phyloP scores from a whole-genome alignment of 2,329 filamentous ascomycete species.

The Rhytidhysteron rufulum region DNA sequence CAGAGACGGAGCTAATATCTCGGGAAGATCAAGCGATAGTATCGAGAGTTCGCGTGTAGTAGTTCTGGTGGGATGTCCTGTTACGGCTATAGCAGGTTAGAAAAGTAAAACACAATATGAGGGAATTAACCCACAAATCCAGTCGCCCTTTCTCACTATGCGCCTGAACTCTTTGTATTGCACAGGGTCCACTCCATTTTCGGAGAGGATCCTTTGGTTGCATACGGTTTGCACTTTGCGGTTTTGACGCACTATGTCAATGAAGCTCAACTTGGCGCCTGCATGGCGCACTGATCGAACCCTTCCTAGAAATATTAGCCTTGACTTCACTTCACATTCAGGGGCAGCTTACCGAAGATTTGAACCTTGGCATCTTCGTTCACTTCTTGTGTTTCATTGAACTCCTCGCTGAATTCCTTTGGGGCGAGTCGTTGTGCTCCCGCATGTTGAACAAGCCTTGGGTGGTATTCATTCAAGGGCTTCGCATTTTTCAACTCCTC shows the following conservation, averaged over 20 bases:
- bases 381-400: slow-evolving; percentile 21
- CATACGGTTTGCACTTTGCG: slow-evolving; percentile 72
- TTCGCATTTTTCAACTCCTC: slow-evolving; percentile 50
- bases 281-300: slow-evolving; percentile 67
- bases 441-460: slow-evolving; percentile 37
- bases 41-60: slow-evolving; percentile 73
- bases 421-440: slow-evolving; percentile 18
- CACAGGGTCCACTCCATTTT: slow-evolving; percentile 35
- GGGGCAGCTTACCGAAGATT: slow-evolving; percentile 28
- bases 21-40: slow-evolving; percentile 63
- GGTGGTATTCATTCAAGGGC: slow-evolving; percentile 53
- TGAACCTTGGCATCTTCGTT: slow-evolving; percentile 25
- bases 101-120: slow-evolving; percentile 9
- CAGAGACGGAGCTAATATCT: slow-evolving; percentile 71
- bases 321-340: background rate
- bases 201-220: slow-evolving; percentile 54
- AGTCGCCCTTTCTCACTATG: slow-evolving; percentile 74
- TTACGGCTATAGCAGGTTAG: slow-evolving; percentile 51
- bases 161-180: slow-evolving; percentile 59
- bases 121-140: slow-evolving; percentile 61
- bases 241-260: slow-evolving; percentile 74
- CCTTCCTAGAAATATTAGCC: slow-evolving; percentile 58
- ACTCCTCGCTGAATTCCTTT: slow-evolving; percentile 26
- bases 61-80: slow-evolving; percentile 67
- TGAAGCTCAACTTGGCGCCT: slow-evolving; percentile 77